Evolutionary conservation across 306 rosid genomes (phyloP).

Genomic region (Inga leiocalycina): DNA sequence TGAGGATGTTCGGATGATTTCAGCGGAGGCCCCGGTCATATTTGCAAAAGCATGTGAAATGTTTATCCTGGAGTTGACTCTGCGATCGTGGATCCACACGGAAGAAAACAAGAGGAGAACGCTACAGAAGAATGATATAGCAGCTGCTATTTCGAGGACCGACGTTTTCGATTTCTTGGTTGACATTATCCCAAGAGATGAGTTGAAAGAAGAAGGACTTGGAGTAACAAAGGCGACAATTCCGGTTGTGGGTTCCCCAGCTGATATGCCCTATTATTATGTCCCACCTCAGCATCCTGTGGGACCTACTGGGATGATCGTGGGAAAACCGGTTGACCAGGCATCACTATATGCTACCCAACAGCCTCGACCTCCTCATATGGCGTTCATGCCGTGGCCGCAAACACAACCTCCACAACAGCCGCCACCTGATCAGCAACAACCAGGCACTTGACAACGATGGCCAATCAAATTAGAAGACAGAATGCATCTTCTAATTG

Average conservation of each 20-base stretch:
- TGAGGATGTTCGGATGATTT: slow-evolving; percentile 85
- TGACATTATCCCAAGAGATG: slow-evolving; percentile 81
- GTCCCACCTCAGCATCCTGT: slow-evolving; percentile 65
- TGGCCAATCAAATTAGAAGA: slow-evolving; percentile 11
- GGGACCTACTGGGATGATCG: slow-evolving; percentile 70
- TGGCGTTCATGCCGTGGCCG: slow-evolving; percentile 83
- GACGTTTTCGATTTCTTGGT: slow-evolving; percentile 80
- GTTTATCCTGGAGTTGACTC: slow-evolving; percentile 77
- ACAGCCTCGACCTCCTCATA: slow-evolving; percentile 65
- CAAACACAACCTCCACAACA: slow-evolving; percentile 58
- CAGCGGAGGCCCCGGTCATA: slow-evolving; percentile 80
- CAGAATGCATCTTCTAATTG: slow-evolving; percentile 30
- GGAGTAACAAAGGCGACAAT: slow-evolving; percentile 68
- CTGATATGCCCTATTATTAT: slow-evolving; percentile 71
- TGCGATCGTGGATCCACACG: slow-evolving; percentile 85
- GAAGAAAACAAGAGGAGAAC: slow-evolving; percentile 86
- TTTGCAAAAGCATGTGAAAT: slow-evolving; percentile 87
- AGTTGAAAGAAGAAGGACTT: slow-evolving; percentile 80
- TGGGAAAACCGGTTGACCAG: slow-evolving; percentile 84
- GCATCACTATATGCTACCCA: slow-evolving; percentile 51
- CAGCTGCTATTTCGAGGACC: slow-evolving; percentile 77
- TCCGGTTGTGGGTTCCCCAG: slow-evolving; percentile 65
- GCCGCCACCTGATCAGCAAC: slow-evolving; percentile 51
- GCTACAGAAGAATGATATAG: slow-evolving; percentile 78
- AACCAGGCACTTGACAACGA: slow-evolving; percentile 52